A percentile compares a stretch with the other conserved stretches of the same genome.
Conservation (phyloP, 2,329 filamentous ascomycete species). For the Monilinia aucupariae region DNA sequence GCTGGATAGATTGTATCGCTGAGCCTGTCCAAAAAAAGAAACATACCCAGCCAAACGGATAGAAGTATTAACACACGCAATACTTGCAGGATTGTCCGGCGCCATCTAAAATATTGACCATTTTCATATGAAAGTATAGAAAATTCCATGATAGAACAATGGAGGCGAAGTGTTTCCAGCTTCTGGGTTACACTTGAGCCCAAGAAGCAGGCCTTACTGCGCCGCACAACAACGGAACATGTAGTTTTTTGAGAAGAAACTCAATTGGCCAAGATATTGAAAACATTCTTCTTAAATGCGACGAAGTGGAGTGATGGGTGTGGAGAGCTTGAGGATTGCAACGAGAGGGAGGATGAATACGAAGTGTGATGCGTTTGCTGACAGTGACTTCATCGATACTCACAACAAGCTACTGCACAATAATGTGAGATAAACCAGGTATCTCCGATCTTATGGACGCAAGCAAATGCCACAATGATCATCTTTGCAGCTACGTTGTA, state of each 20-base stretch:
- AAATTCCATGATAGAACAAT: background rate
- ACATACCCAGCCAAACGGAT: conserved; percentile 7
- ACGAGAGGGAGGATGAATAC: conserved; percentile 14
- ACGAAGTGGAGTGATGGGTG: background rate
- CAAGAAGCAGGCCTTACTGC: background rate
- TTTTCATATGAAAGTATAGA: background rate
- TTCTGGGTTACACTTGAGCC: background rate
- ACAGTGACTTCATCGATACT: conserved; percentile 5
- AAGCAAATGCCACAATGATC: conserved; percentile 5
- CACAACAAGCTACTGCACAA: conserved; percentile 1
- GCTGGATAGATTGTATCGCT: background rate
- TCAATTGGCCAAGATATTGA: background rate
- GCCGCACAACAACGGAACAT: background rate
- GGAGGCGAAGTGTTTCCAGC: conserved; percentile 9
- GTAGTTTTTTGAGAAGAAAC: background rate
- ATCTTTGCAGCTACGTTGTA: conserved; percentile 4
- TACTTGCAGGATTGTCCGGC: background rate
- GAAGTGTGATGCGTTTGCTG: conserved; percentile 9
- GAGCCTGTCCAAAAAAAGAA: conserved; percentile 16
- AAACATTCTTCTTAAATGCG: background rate
- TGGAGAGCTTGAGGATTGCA: background rate
- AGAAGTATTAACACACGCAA: conserved; percentile 6
- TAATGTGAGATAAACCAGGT: background rate
- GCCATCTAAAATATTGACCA: background rate
- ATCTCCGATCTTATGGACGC: background rate